These are phyloP conservation scores for Tetrahymena elliotti DNA, from an alignment of 73 alveolate species.

Conservation along the genomic window DNA sequence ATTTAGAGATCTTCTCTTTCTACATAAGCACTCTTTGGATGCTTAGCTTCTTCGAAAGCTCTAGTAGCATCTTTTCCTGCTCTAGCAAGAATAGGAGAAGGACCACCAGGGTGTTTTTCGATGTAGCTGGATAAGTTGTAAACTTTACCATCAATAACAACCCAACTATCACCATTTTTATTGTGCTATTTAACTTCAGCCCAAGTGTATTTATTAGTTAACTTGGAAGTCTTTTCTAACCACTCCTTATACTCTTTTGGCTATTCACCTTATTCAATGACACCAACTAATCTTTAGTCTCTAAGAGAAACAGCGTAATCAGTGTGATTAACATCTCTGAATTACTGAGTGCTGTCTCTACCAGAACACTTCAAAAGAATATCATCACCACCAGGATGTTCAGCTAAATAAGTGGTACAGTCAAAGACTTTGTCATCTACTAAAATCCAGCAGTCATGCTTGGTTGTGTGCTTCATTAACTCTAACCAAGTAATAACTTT, in stretches of 20 bases:
- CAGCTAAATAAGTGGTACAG: constrained; percentile 74
- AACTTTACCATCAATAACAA: constrained; percentile 74
- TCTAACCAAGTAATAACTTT: constrained; percentile 52
- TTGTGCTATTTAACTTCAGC: constrained; percentile 79
- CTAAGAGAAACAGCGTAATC: constrained; percentile 30
- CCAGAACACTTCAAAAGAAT: constrained; percentile 26
- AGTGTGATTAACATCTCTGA: constrained; percentile 14
- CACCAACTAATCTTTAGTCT: constrained; percentile 39
- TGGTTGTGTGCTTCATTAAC: constrained; percentile 72
- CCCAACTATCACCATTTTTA: constrained; percentile 82
- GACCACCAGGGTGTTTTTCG: constrained; percentile 92
- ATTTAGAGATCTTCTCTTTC: constrained; percentile 12
- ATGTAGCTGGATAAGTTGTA: constrained; percentile 80
- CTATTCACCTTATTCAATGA: constrained; percentile 10
- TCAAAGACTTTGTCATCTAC: constrained; percentile 81
- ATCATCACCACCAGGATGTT: constrained; percentile 94
- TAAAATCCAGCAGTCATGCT: constrained; percentile 84
- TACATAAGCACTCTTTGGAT: constrained; percentile 14
- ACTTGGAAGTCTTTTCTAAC: not conserved
- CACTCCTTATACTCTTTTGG: constrained; percentile 13
- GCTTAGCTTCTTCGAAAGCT: constrained; percentile 23
- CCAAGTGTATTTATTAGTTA: constrained; percentile 10
- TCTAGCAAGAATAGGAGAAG: constrained; percentile 19
- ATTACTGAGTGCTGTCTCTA: constrained; percentile 14
- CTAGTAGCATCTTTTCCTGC: constrained; percentile 44